Evolutionary conservation across 169 alveolate species (phyloP).

Genomic region (Eimeria tenella): DNA sequence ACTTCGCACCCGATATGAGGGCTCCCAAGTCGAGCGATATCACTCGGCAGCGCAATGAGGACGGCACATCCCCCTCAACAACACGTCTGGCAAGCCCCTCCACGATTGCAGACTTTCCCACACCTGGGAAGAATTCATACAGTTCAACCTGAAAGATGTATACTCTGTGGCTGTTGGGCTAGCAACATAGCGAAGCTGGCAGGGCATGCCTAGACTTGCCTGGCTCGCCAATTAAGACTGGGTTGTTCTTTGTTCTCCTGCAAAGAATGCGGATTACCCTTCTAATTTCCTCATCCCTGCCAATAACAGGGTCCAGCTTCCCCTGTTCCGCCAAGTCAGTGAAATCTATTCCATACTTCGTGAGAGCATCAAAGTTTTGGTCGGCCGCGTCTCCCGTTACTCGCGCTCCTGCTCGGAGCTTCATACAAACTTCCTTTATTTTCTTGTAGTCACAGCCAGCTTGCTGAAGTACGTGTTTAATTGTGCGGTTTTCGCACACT

Average conservation of each 20-base stretch:
- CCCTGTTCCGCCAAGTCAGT: slow-evolving; percentile 91
- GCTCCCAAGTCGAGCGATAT: slow-evolving; percentile 91
- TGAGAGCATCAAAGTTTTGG: slow-evolving; percentile 79
- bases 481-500: slow-evolving; percentile 34
- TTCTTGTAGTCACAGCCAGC: slow-evolving; percentile 60
- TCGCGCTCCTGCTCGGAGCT: slow-evolving; percentile 44
- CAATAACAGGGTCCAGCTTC: slow-evolving; percentile 92
- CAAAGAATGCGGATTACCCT: slow-evolving; percentile 90
- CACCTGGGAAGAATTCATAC: slow-evolving; percentile 53
- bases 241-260: slow-evolving; percentile 92
- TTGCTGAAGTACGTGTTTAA: slow-evolving; percentile 23
- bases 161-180: neutral
- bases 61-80: slow-evolving; percentile 93
- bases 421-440: slow-evolving; percentile 69
- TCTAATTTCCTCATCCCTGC: slow-evolving; percentile 91
- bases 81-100: slow-evolving; percentile 93
- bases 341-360: slow-evolving; percentile 88
- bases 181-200: neutral
- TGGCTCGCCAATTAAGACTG: slow-evolving; percentile 92
- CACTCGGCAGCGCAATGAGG: slow-evolving; percentile 87
- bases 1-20: slow-evolving; percentile 88
- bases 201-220: slow-evolving; percentile 62
- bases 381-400: slow-evolving; percentile 52
- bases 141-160: neutral
- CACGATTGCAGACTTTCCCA: slow-evolving; percentile 94